phyloP scores from a whole-genome alignment of 2,329 filamentous ascomycete genomes.

The Thielaviopsis euricoi region DNA sequence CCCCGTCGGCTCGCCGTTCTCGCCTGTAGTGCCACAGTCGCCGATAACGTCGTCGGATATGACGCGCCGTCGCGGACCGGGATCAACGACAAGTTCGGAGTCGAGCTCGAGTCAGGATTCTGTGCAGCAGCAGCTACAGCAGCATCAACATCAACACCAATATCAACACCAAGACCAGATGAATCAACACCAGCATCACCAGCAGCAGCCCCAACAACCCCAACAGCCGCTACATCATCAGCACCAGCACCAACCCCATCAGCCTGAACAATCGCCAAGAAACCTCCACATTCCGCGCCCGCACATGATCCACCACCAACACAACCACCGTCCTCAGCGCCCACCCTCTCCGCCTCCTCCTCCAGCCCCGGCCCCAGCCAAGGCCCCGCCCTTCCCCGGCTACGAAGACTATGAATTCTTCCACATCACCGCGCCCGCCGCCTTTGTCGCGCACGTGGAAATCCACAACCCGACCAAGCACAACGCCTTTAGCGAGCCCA shows the following conservation, averaged over 20 bases:
- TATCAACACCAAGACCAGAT: neutral
- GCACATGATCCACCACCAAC: neutral
- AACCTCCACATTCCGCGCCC: too few relatives aligned
- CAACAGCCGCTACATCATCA: neutral
- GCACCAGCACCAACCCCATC: neutral
- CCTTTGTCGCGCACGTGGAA: conserved; percentile 75
- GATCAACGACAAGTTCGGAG: too few relatives aligned
- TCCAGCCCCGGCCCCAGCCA: neutral
- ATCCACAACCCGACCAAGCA: conserved; percentile 77
- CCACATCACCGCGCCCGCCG: conserved; percentile 52
- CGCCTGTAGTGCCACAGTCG: too few relatives aligned
- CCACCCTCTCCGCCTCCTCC: conserved; percentile 1
- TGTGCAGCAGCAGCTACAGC: too few relatives aligned
- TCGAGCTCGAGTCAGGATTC: too few relatives aligned
- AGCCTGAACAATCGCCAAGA: neutral
- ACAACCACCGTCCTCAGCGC: neutral
- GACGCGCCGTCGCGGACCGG: too few relatives aligned
- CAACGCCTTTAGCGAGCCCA: conserved; percentile 70
- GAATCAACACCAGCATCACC: neutral
- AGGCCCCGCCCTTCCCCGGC: conserved; percentile 16
- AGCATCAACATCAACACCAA: neutral
- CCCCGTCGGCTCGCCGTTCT: too few relatives aligned
- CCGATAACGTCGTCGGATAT: too few relatives aligned
- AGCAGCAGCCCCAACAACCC: neutral
- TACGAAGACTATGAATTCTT: conserved; percentile 47